Conservation (phyloP, 331 rosid genomes). For the Dryas integrifolia region DNA sequence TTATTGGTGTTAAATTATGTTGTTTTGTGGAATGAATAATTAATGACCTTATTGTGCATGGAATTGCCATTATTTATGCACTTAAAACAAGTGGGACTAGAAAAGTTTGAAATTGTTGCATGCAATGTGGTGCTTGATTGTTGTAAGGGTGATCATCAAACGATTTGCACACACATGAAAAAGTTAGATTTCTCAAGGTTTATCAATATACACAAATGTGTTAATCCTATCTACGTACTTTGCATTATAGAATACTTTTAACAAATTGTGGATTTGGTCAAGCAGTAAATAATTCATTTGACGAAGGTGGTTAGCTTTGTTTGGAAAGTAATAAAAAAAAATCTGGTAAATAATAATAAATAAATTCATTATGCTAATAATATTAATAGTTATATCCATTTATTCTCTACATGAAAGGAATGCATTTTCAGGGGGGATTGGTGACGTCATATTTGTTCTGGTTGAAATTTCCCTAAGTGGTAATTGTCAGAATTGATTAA, state of each 20-base stretch:
- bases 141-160: not conserved
- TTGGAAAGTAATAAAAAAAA: not conserved
- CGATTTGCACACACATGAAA: not conserved
- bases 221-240: not conserved
- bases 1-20: not conserved
- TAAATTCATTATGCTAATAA: not conserved
- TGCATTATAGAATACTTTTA: not conserved
- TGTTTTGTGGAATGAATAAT: not conserved
- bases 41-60: not conserved
- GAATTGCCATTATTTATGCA: not conserved
- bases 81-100: not conserved
- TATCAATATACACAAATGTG: not conserved
- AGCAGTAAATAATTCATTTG: not conserved
- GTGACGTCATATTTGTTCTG: not conserved
- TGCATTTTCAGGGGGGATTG: not conserved
- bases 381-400: not conserved
- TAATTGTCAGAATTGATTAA: slow-evolving; percentile 1
- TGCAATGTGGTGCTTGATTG: slow-evolving; percentile 2
- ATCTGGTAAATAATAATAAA: not conserved
- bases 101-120: not conserved
- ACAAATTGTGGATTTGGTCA: not conserved
- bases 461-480: not conserved
- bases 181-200: not conserved
- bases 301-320: not conserved
- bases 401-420: not conserved